phyloP scores from a whole-genome alignment of 2,329 filamentous ascomycete genomes.

The Alternaria hordeiaustralica region DNA sequence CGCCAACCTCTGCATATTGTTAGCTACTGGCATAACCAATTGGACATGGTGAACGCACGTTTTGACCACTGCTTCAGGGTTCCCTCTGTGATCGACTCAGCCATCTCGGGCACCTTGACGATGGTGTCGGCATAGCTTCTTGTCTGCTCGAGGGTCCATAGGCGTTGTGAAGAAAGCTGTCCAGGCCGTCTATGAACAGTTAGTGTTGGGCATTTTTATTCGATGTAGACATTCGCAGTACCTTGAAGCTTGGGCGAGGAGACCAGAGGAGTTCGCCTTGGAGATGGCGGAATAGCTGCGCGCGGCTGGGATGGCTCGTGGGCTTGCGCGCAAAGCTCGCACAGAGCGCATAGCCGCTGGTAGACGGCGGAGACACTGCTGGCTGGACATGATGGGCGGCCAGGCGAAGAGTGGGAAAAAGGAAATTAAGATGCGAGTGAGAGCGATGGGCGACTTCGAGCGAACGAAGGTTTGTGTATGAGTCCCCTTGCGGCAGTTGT shows the following conservation, averaged over 20 bases:
- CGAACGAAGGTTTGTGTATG: neutral
- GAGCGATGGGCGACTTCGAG: conserved; percentile 16
- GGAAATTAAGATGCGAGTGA: conserved; percentile 9
- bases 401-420: conserved; percentile 14
- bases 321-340: conserved; percentile 38
- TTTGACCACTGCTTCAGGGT: conserved; percentile 96
- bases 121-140: conserved; percentile 72
- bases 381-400: conserved; percentile 41
- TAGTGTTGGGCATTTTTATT: conserved; percentile 10
- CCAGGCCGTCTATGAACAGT: conserved; percentile 36
- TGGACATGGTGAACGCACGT: conserved; percentile 49
- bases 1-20: conserved; percentile 71
- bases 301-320: conserved; percentile 34
- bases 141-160: conserved; percentile 40
- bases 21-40: neutral
- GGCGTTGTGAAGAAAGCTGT: conserved; percentile 34
- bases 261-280: conserved; percentile 41
- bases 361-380: conserved; percentile 49
- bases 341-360: conserved; percentile 38
- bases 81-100: conserved; percentile 97
- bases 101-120: conserved; percentile 97
- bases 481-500: conserved; percentile 38
- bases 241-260: conserved; percentile 41
- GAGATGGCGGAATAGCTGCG: conserved; percentile 46
- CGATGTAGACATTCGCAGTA: conserved; percentile 1